Conservation (phyloP, 306 rosid genomes). For the Medicago arabica region DNA sequence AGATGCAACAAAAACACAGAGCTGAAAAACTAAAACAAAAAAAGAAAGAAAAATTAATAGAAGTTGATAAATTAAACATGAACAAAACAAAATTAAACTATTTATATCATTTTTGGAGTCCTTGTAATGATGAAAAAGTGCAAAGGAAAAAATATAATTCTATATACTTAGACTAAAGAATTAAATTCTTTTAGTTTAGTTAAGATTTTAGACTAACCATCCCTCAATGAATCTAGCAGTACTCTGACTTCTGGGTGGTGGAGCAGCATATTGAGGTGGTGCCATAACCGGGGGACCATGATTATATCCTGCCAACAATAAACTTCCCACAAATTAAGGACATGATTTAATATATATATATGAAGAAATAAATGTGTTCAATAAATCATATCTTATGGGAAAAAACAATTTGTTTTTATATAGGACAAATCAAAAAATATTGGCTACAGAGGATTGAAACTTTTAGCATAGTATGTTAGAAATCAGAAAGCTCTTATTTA, state of each 20-base stretch:
- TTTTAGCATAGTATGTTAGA: neutral
- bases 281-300: slow-evolving; percentile 96
- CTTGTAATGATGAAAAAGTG: neutral
- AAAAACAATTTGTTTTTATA: neutral
- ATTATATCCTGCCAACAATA: slow-evolving; percentile 63
- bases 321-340: slow-evolving; percentile 4
- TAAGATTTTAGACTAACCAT: slow-evolving; percentile 52
- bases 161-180: neutral
- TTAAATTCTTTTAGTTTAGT: neutral
- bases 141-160: neutral
- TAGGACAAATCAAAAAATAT: neutral
- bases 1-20: slow-evolving; percentile 82
- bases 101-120: neutral
- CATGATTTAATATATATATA: neutral
- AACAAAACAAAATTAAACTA: neutral
- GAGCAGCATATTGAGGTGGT: slow-evolving; percentile 85
- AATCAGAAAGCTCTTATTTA: neutral
- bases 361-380: neutral
- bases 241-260: slow-evolving; percentile 57
- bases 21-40: slow-evolving; percentile 71
- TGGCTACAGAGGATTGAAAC: neutral
- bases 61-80: neutral
- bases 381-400: neutral
- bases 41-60: neutral
- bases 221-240: slow-evolving; percentile 76